Conservation (phyloP, 2,329 filamentous ascomycete genomes). For the Myriosclerotinia duriaeana region DNA sequence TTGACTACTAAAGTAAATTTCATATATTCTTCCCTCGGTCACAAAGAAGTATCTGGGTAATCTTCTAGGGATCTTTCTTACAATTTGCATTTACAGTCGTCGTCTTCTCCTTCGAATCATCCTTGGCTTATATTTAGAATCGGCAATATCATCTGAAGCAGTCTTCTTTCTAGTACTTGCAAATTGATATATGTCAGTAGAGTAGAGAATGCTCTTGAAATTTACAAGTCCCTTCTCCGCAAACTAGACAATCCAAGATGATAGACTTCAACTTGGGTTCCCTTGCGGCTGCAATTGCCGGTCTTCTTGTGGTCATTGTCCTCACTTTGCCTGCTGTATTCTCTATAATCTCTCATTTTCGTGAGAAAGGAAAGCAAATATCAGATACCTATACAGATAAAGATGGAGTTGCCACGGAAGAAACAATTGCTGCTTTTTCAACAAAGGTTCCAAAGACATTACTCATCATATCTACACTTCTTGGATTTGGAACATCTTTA, state of each 20-base stretch:
- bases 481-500: conserved; percentile 57
- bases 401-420: conserved; percentile 67
- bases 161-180: neutral
- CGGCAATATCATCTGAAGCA: neutral
- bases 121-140: too few relatives aligned
- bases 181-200: neutral
- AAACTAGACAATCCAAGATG: conserved; percentile 42
- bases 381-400: conserved; percentile 61
- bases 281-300: conserved; percentile 32
- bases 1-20: too few relatives aligned
- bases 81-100: too few relatives aligned
- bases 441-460: conserved; percentile 56
- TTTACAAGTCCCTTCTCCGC: neutral
- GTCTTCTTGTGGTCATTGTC: conserved; percentile 43
- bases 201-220: conserved; percentile 12
- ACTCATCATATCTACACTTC: conserved; percentile 53
- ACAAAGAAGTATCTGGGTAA: too few relatives aligned
- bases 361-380: conserved; percentile 36
- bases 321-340: conserved; percentile 44
- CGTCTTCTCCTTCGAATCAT: too few relatives aligned
- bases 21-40: too few relatives aligned
- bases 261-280: conserved; percentile 53
- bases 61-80: too few relatives aligned
- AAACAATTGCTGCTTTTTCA: conserved; percentile 62
- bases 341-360: conserved; percentile 42